A percentile compares a stretch with the other conserved stretches of the same genome.
Evolutionary conservation across 2,329 filamentous ascomycete species (phyloP).

Genomic region (Botrytis elliptica): DNA sequence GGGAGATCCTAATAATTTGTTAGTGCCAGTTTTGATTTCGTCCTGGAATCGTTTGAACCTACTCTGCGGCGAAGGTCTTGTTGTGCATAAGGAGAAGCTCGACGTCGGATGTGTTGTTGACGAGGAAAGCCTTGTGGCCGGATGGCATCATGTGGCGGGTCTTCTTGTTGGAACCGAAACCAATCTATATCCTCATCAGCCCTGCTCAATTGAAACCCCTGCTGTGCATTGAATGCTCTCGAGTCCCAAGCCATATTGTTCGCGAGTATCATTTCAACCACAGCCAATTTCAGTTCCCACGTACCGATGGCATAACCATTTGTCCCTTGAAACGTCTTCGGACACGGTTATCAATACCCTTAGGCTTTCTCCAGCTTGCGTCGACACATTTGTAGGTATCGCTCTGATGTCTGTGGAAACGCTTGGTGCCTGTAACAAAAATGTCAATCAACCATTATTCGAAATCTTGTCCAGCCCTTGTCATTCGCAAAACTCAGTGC

Average conservation of each 20-base stretch:
- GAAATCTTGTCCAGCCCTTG: not conserved
- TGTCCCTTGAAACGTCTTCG: slow-evolving; percentile 96
- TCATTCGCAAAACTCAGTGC: not conserved
- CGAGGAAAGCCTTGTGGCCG: slow-evolving; percentile 99
- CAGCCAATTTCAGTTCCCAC: slow-evolving; percentile 43
- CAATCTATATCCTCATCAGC: slow-evolving; percentile 65
- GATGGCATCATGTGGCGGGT: slow-evolving; percentile 98
- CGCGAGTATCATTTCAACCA: not conserved
- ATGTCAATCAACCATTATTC: slow-evolving; percentile 9
- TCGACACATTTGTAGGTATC: slow-evolving; percentile 94
- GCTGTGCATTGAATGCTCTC: slow-evolving; percentile 19
- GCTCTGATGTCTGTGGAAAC: slow-evolving; percentile 96
- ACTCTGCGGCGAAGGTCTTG: slow-evolving; percentile 98
- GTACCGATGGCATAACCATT: slow-evolving; percentile 96
- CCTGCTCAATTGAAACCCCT: slow-evolving; percentile 14
- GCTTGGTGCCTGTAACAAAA: slow-evolving; percentile 71
- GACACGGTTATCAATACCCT: slow-evolving; percentile 99
- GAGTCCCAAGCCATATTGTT: not conserved
- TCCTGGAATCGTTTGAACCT: slow-evolving; percentile 45
- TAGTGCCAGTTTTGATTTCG: slow-evolving; percentile 14
- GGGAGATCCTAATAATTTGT: slow-evolving; percentile 71
- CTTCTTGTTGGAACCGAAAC: slow-evolving; percentile 99
- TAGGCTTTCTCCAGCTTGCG: slow-evolving; percentile 96
- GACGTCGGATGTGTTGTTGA: slow-evolving; percentile 93
- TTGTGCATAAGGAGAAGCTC: slow-evolving; percentile 99